These are phyloP conservation scores for Aspergillus aculeatinus DNA, from an alignment of 2,329 filamentous ascomycete genomes.

Conservation along the genomic window DNA sequence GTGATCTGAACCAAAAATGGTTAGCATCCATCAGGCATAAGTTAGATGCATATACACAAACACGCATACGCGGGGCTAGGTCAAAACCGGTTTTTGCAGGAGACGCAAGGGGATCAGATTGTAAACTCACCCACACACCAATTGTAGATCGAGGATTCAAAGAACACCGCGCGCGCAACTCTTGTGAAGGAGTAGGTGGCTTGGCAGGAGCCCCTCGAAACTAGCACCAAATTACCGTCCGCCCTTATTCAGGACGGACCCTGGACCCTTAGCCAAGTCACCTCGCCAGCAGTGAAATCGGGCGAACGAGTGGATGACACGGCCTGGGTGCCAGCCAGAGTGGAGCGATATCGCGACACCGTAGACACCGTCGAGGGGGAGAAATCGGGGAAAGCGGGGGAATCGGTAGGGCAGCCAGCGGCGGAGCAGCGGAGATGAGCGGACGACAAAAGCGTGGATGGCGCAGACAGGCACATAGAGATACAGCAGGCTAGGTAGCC, in stretches of 20 bases:
- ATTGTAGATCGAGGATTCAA: neutral
- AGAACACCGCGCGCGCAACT: neutral
- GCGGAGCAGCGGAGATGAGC: constrained; percentile 23
- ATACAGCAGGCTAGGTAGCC: constrained; percentile 10
- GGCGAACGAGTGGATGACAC: constrained; percentile 21
- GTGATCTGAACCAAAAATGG: constrained; percentile 3
- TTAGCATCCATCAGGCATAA: neutral
- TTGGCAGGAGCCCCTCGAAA: constrained; percentile 3
- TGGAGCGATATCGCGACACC: constrained; percentile 17
- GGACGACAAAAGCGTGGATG: constrained; percentile 27
- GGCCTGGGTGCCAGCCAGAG: constrained; percentile 17
- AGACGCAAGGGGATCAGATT: neutral
- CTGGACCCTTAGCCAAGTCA: constrained; percentile 49
- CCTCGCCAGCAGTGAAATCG: constrained; percentile 30
- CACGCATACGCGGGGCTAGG: neutral
- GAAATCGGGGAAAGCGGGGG: constrained; percentile 16
- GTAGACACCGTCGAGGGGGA: constrained; percentile 1
- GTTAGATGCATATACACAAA: neutral
- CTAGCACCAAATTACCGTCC: constrained; percentile 47
- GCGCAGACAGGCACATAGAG: constrained; percentile 41
- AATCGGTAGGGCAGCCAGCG: constrained; percentile 30
- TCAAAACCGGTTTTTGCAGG: neutral
- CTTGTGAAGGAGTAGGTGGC: neutral
- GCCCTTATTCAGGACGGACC: constrained; percentile 54
- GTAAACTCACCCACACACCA: constrained; percentile 2